Conservation (phyloP, 139 green algal species). For the Chlamydomonas sp. region DNA sequence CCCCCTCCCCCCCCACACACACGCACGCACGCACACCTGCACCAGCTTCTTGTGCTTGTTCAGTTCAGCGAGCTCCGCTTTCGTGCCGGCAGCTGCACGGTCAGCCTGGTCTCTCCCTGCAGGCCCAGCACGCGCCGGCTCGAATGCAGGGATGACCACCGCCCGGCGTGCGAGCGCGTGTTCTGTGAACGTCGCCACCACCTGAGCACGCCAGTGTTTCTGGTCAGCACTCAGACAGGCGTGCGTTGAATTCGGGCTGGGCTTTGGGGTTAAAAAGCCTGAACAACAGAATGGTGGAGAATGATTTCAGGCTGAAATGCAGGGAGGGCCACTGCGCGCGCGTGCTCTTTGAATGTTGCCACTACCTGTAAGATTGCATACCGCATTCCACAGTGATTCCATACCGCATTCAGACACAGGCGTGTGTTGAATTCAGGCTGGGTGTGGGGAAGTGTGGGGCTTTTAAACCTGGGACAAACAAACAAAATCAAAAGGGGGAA, state of each 20-base stretch:
- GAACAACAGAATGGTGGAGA: neutral
- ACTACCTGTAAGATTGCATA: no score
- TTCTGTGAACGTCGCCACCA: neutral
- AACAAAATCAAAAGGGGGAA: no score
- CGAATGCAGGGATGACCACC: conserved; percentile 31
- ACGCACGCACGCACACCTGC: no score
- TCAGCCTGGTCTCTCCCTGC: conserved; percentile 12
- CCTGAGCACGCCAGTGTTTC: neutral
- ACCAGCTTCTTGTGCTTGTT: conserved; percentile 16
- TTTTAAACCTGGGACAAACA: no score
- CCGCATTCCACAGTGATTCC: no score
- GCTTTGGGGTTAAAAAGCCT: neutral
- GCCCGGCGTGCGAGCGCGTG: conserved; percentile 2
- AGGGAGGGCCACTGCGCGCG: no score
- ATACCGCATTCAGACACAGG: no score
- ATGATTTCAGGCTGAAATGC: no score
- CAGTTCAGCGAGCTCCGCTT: conserved; percentile 11
- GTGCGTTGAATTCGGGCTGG: neutral
- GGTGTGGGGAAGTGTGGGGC: no score
- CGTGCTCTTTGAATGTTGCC: no score
- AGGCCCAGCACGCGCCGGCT: conserved; percentile 18
- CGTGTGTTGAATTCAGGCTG: no score
- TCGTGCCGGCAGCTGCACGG: conserved; percentile 14
- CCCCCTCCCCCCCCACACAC: no score
- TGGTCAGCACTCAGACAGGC: neutral